Evolutionary conservation across 192 early-diverging fungal genomes (phyloP), one percentile per base, ranked within the genome.

Genomic region (Backusella australiensis): DNA sequence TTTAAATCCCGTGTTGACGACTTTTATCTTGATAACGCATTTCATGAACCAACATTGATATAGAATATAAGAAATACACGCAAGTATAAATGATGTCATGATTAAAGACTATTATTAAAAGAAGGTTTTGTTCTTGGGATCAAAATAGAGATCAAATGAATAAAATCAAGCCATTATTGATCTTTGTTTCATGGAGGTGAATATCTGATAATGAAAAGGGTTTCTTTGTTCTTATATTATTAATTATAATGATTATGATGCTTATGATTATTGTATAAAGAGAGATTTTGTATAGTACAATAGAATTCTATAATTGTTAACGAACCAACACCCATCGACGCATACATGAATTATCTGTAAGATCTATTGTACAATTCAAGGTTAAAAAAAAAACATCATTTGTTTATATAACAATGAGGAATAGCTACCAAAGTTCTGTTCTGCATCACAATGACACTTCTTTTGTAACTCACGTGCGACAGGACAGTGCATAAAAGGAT

Each of bases 401-500:
- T 52, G 14, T 52, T 19, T 32, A 56, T 26, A 36, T 19, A 17
- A 17, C 0, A 34, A 36, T 7, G 2, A 3, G 4, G 2, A n/a
- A 68, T 17, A 34, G 76, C 74, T 84, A 87, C 88, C 88, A 78
- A 89, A 84, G 63, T 83, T 87, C 17, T 89, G 81, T 14, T 76
- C 77, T 11, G 85, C 78, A 75, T 89, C 80, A 65, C 88, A 89
- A 67, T 83, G 77, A 46, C 88, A 89, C 49, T 86, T 87, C 29
- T 77, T 79, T 59, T 86, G 86, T 12, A 84, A 67, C 19, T 79
- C 76, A 15, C 77, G 76, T 53, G 89, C 85, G 38, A 85, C 85
- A 0, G 93, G 92, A 82, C 94, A 96, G 78, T 94, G 92, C 71
- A 85, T 83, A 76, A 89, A 91, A 44, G 89, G 87, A 9, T 83